Conservation (phyloP, 257 asterid species). For the Ocimum tenuiflorum region DNA sequence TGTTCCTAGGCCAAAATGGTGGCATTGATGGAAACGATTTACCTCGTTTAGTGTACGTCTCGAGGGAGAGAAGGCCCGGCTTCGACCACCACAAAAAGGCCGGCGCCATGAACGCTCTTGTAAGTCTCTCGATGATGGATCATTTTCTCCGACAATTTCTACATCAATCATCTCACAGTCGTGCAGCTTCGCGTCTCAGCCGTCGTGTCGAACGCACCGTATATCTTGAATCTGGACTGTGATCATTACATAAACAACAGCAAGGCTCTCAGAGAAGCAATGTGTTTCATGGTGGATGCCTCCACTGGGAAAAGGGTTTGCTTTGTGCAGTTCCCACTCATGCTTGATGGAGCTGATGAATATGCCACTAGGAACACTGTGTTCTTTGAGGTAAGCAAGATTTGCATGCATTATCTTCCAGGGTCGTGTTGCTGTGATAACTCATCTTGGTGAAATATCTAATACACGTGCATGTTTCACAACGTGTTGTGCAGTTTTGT, state of each 20-base stretch:
- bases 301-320: slow-evolving; percentile 3
- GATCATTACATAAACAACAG: slow-evolving; percentile 9
- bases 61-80: slow-evolving; percentile 9
- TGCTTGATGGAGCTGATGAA: background rate
- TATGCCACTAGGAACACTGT: slow-evolving; percentile 14
- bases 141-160: no score
- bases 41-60: background rate
- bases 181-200: slow-evolving; percentile 3
- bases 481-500: no score
- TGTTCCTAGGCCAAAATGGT: slow-evolving; percentile 5
- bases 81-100: slow-evolving; percentile 13
- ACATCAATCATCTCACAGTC: no score
- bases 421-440: no score
- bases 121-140: no score
- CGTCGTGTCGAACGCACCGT: slow-evolving; percentile 7
- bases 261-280: slow-evolving; percentile 10
- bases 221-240: slow-evolving; percentile 6
- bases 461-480: no score
- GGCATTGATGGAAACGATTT: slow-evolving; percentile 1
- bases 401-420: background rate
- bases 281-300: slow-evolving; percentile 6
- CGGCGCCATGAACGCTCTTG: slow-evolving; percentile 13
- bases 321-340: slow-evolving; percentile 10
- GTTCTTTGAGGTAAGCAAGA: background rate
- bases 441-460: no score